These are phyloP conservation scores for Cercospora sojina DNA, from an alignment of 2,329 filamentous ascomycete genomes.

Conservation along the genomic window DNA sequence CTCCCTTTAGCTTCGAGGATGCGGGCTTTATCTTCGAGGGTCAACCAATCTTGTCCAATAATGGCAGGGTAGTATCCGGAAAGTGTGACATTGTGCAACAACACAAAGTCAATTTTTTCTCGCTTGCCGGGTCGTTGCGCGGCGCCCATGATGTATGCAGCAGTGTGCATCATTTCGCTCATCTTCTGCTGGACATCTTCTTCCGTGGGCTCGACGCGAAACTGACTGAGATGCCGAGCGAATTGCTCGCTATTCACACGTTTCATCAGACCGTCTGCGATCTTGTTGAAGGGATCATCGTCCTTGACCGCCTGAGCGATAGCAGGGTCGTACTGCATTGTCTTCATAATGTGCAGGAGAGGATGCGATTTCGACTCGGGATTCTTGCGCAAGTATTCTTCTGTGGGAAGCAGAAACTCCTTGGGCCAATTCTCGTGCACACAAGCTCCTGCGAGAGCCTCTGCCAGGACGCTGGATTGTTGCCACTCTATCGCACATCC, in stretches of 20 bases:
- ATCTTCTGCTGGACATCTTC: constrained; percentile 2
- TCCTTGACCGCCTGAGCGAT: constrained; percentile 7
- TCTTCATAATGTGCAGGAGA: background rate
- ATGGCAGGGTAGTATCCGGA: constrained; percentile 7
- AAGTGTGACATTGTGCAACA: constrained; percentile 4
- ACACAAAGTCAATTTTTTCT: constrained; percentile 7
- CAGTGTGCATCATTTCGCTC: constrained; percentile 11
- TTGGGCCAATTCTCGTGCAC: constrained; percentile 12
- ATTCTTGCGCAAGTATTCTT: background rate
- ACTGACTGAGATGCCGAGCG: constrained; percentile 5
- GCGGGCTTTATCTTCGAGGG: background rate
- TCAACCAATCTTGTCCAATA: constrained; percentile 7
- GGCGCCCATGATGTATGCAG: constrained; percentile 10
- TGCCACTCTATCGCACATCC: constrained; percentile 6
- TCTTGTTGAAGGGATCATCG: constrained; percentile 13
- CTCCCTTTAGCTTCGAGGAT: constrained; percentile 3
- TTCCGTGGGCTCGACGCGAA: background rate
- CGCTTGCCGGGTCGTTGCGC: constrained; percentile 5
- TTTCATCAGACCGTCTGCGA: constrained; percentile 11
- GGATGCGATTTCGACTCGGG: background rate
- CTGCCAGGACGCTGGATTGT: constrained; percentile 5
- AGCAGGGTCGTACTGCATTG: background rate
- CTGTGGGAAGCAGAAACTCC: background rate
- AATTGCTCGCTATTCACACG: constrained; percentile 1
- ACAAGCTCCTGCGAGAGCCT: constrained; percentile 8